Conservation (phyloP, 768 basidiomycete genomes). For the Macrolepiota fuliginosa region DNA sequence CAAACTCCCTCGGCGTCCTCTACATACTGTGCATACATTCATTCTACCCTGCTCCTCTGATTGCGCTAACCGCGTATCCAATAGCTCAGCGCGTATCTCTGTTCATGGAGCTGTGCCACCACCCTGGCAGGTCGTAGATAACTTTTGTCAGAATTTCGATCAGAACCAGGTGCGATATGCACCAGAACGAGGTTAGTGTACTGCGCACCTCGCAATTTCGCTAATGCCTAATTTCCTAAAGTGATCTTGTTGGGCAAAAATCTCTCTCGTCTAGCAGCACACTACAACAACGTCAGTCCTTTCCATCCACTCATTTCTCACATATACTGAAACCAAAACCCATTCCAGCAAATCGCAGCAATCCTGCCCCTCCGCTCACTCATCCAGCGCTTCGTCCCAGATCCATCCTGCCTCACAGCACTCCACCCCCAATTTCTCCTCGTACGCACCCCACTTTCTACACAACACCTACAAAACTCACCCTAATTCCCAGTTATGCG, state of each 20-base stretch:
- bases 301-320: not conserved
- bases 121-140: constrained; percentile 37
- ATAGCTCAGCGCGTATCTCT: constrained; percentile 59
- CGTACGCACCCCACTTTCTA: constrained; percentile 37
- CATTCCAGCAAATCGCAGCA: constrained; percentile 35
- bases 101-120: constrained; percentile 38
- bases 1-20: constrained; percentile 63
- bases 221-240: constrained; percentile 20
- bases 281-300: constrained; percentile 47
- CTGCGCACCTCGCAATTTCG: not conserved
- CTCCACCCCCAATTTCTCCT: constrained; percentile 69
- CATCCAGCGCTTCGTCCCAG: constrained; percentile 58
- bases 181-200: constrained; percentile 60
- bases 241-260: constrained; percentile 68
- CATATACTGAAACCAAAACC: too few species aligned
- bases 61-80: not conserved
- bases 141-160: constrained; percentile 63
- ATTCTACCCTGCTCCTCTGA: not conserved
- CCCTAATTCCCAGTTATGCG: constrained; percentile 46
- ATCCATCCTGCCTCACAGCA: constrained; percentile 58
- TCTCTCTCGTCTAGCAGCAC: constrained; percentile 49
- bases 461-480: not conserved
- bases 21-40: constrained; percentile 64
- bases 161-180: constrained; percentile 63
- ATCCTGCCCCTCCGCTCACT: constrained; percentile 60